Evolutionary conservation across 345 rosid genomes (phyloP).

Genomic region (Nasturtium officinale): DNA sequence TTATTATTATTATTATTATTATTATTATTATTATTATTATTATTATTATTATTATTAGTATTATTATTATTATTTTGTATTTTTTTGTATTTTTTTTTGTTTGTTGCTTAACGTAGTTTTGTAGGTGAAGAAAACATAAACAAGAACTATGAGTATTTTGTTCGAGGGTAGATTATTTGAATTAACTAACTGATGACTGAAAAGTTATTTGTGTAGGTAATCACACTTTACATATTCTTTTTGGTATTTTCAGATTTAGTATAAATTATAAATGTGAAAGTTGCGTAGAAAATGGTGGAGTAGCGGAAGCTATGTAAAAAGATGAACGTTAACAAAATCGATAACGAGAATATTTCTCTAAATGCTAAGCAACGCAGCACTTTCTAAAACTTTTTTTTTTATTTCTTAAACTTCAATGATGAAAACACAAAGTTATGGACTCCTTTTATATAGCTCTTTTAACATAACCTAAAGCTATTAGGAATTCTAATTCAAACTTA

Average conservation of each 20-base stretch:
- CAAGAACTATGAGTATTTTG: not conserved
- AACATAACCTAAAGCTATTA: no score
- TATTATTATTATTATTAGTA: not conserved
- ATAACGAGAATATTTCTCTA: no score
- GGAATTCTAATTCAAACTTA: no score
- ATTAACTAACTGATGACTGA: not conserved
- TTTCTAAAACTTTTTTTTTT: no score
- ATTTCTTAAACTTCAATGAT: no score
- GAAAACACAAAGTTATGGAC: no score
- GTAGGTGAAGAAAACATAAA: constrained; percentile 1
- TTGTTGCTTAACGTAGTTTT: not conserved
- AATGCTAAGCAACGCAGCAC: no score
- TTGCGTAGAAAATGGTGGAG: not conserved
- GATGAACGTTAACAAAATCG: no score
- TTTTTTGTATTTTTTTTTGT: no score
- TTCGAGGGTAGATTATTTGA: constrained; percentile 19
- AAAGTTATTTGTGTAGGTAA: not conserved
- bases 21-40: not conserved
- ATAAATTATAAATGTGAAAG: not conserved
- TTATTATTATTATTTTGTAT: not conserved
- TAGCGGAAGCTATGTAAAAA: no score
- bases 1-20: not conserved
- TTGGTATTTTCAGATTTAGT: not conserved
- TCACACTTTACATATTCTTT: constrained; percentile 6
- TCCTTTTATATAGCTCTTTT: no score